Conservation (phyloP, 768 basidiomycete genomes). For the Amanita inopinata region DNA sequence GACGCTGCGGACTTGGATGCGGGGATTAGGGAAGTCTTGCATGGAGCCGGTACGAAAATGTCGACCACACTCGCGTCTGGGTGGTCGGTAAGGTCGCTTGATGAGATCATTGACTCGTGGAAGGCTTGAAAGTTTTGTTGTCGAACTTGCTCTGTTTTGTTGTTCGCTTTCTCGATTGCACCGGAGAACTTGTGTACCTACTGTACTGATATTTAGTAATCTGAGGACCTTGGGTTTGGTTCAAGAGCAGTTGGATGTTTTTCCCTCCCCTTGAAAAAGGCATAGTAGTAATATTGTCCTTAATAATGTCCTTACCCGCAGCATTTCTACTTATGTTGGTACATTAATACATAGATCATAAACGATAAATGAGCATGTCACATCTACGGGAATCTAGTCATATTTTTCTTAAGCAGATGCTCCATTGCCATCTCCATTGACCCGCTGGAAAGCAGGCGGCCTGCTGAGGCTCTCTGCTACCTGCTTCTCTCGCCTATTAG, state of each 20-base stretch:
- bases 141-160: not conserved
- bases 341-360: too few relatives aligned
- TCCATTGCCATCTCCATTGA: constrained; percentile 9
- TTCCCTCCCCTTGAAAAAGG: too few relatives aligned
- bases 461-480: constrained; percentile 30
- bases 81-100: constrained; percentile 62
- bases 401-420: not conserved
- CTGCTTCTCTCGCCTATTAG: constrained; percentile 30
- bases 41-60: constrained; percentile 78
- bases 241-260: too few relatives aligned
- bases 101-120: constrained; percentile 60
- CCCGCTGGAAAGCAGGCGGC: constrained; percentile 25
- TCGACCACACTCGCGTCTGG: constrained; percentile 59
- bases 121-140: constrained; percentile 11
- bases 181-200: too few relatives aligned
- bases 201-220: too few relatives aligned
- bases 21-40: constrained; percentile 77
- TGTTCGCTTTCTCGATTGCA: too few relatives aligned
- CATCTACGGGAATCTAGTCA: too few relatives aligned
- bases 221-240: too few relatives aligned
- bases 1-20: constrained; percentile 27
- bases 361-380: not conserved
- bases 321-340: too few relatives aligned
- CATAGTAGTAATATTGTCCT: too few relatives aligned
- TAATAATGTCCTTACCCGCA: too few relatives aligned